Evolutionary conservation across 192 early-diverging fungal genomes (phyloP), one percentile per base, ranked within the genome.

Genomic region (Diversispora eburnea): DNA sequence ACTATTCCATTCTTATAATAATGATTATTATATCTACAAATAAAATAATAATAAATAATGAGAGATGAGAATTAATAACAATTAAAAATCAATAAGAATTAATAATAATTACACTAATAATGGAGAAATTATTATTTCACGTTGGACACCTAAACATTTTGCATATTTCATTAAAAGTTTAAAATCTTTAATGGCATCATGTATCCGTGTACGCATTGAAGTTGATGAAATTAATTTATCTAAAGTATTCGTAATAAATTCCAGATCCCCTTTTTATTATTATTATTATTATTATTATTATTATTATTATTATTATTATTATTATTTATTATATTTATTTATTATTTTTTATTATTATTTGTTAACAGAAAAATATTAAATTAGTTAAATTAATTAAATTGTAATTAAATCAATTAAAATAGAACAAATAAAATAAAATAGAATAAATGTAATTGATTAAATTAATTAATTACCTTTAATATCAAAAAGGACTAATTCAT

Each of bases 401-500:
- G 8, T 19, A 20, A 39, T 17, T 3, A 64, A 59, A 19, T 9
- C 20, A 67, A 5, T 10, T 61, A n/a, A 59, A 70, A n/a, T n/a
- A n/a, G n/a, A n/a, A n/a, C n/a, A n/a, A n/a, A n/a, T n/a, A n/a
- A n/a, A 4, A 5, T 33, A 7, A 19, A 62, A 56, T 62, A 70
- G n/a, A 41, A 70, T 25, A 4, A 33, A 51, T n/a, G n/a, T n/a
- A n/a, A n/a, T 13, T n/a, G 46, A 7, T 15, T 8, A 8, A 43
- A 13, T 45, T 43, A 10, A 5, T n/a, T n/a, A 65, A 42, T 83
- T 84, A 70, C 88, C 90, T 70, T 80, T 81, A 8, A 86, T 76
- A 69, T 88, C 81, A 74, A 93, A 91, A 70, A 81, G 61, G 49
- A 86, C 85, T 17, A 93, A 75, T 13, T 88, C 84, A 74, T 93